These are phyloP conservation scores for Oemleria cerasiformis DNA, from an alignment of 306 rosid genomes.

Conservation along the genomic window DNA sequence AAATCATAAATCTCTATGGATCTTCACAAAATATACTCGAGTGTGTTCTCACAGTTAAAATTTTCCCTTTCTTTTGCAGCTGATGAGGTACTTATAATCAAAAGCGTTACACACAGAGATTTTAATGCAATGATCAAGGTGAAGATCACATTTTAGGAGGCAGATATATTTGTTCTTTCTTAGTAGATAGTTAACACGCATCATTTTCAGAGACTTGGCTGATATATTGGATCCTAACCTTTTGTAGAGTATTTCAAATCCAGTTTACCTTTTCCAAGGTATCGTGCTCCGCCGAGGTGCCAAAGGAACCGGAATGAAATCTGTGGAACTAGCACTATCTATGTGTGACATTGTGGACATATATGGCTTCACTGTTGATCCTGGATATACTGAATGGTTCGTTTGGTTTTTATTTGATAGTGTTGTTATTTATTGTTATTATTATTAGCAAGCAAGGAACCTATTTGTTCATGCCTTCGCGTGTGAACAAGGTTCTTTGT, in stretches of 20 bases:
- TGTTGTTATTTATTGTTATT: neutral
- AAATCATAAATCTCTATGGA: neutral
- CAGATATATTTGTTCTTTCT: neutral
- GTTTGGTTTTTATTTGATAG: slow-evolving; percentile 19
- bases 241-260: slow-evolving; percentile 84
- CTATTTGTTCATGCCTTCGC: neutral
- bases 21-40: neutral
- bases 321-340: slow-evolving; percentile 90
- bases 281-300: slow-evolving; percentile 99
- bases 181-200: neutral
- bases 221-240: slow-evolving; percentile 26
- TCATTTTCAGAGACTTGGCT: neutral
- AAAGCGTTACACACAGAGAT: slow-evolving; percentile 82
- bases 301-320: slow-evolving; percentile 99
- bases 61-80: slow-evolving; percentile 46
- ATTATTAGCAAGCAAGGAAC: neutral
- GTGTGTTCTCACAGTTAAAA: neutral
- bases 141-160: slow-evolving; percentile 15
- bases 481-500: neutral
- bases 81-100: slow-evolving; percentile 82
- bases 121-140: slow-evolving; percentile 89
- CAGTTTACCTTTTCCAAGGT: slow-evolving; percentile 98
- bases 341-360: slow-evolving; percentile 95
- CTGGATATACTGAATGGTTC: slow-evolving; percentile 98
- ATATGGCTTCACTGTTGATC: slow-evolving; percentile 98